Conservation (phyloP, 1,139 yeast species). For the Pichia sp. region DNA sequence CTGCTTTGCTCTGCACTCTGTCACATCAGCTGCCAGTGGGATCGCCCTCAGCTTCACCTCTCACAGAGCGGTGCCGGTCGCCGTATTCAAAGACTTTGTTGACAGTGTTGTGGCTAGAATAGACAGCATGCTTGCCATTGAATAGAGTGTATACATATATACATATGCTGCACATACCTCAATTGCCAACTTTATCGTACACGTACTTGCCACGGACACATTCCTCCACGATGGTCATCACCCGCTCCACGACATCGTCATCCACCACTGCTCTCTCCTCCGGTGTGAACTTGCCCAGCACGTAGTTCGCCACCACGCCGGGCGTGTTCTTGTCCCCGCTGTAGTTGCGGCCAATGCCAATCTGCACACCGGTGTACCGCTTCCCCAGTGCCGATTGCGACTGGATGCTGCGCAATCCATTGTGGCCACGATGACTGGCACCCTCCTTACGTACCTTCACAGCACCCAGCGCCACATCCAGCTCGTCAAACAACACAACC, state of each 20-base stretch:
- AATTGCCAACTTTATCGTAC: slow-evolving; percentile 23
- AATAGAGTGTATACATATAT: too few relatives aligned
- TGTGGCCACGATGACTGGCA: slow-evolving; percentile 69
- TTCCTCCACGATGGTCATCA: slow-evolving; percentile 32
- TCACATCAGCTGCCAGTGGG: slow-evolving; percentile 2
- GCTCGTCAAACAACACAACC: slow-evolving; percentile 69
- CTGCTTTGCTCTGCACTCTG: slow-evolving; percentile 9
- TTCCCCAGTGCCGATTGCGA: slow-evolving; percentile 28
- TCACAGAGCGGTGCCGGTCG: slow-evolving; percentile 10
- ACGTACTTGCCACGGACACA: slow-evolving; percentile 27
- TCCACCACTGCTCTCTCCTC: slow-evolving; percentile 32
- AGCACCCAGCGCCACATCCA: slow-evolving; percentile 58
- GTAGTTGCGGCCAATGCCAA: slow-evolving; percentile 70
- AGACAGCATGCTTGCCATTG: too few relatives aligned
- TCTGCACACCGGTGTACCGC: slow-evolving; percentile 44
- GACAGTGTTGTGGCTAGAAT: neutral
- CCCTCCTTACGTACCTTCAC: slow-evolving; percentile 50
- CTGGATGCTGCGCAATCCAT: slow-evolving; percentile 61
- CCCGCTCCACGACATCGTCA: slow-evolving; percentile 34
- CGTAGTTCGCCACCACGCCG: slow-evolving; percentile 51
- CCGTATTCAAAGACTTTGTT: neutral
- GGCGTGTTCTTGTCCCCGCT: slow-evolving; percentile 28
- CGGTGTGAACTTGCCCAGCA: slow-evolving; percentile 40
- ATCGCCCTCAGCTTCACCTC: slow-evolving; percentile 7
- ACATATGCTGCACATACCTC: too few relatives aligned